A percentile compares a stretch with the other conserved stretches of the same genome.
Evolutionary conservation across 176 grass and related monocot species (phyloP).

Genomic region (Zoysia pacifica): DNA sequence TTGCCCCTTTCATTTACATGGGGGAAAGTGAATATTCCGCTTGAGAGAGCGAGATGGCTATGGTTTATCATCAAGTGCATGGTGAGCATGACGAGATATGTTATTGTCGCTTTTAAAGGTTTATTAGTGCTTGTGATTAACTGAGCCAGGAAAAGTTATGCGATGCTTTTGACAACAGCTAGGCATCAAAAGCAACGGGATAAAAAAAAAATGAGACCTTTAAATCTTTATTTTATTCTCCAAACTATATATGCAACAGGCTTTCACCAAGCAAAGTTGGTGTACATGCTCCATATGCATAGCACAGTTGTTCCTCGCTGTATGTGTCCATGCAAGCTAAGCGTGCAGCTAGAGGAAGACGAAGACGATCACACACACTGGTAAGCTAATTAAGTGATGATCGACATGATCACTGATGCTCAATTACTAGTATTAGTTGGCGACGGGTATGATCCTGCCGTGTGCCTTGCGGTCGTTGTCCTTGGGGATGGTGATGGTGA

Average conservation of each 20-base stretch:
- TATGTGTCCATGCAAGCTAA: neutral
- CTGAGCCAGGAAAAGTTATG: neutral
- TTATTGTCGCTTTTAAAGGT: neutral
- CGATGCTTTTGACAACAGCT: neutral
- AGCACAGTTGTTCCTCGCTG: neutral
- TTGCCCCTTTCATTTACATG: too few species aligned
- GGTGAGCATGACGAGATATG: neutral
- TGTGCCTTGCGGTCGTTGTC: slow-evolving; percentile 38
- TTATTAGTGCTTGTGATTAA: neutral
- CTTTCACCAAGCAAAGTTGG: slow-evolving; percentile 24
- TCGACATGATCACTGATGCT: neutral
- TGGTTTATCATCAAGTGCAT: neutral
- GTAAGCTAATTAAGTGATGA: neutral
- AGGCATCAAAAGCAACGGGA: too few species aligned
- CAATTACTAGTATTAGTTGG: slow-evolving; percentile 22
- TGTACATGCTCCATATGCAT: slow-evolving; percentile 6
- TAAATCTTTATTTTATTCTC: neutral
- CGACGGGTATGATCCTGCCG: slow-evolving; percentile 55
- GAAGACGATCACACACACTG: neutral
- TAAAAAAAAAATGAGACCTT: neutral
- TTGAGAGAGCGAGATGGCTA: too few species aligned
- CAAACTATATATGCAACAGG: neutral
- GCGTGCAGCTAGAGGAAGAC: neutral
- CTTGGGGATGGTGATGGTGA: slow-evolving; percentile 71
- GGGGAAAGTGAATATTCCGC: too few species aligned